phyloP scores from a whole-genome alignment of 495 filamentous ascomycete species.

The Penicillium ucsense region DNA sequence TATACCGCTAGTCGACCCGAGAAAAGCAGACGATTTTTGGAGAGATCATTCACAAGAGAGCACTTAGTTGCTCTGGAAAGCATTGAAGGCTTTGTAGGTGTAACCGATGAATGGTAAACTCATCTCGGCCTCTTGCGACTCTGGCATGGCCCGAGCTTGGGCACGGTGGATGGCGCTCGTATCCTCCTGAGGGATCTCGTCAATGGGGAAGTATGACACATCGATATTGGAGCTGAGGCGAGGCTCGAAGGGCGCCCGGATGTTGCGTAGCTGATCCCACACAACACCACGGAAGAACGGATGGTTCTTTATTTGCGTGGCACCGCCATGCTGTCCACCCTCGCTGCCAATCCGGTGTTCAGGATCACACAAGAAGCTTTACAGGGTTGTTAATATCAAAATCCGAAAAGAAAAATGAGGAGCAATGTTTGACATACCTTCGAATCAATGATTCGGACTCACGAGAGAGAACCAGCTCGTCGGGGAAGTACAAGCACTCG shows the following conservation, averaged over 20 bases:
- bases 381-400: conserved; percentile 8
- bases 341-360: conserved; percentile 68
- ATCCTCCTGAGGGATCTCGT: conserved; percentile 92
- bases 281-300: conserved; percentile 94
- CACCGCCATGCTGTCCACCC: conserved; percentile 62
- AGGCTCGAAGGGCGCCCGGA: conserved; percentile 92
- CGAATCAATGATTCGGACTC: conserved; percentile 84
- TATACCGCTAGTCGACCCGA: not conserved
- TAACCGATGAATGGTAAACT: conserved; percentile 95
- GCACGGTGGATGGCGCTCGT: conserved; percentile 60
- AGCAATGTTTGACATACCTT: conserved; percentile 43
- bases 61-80: conserved; percentile 42
- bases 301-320: conserved; percentile 85
- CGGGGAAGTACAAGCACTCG: conserved; percentile 90
- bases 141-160: conserved; percentile 52
- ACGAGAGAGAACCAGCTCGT: conserved; percentile 77
- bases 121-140: conserved; percentile 70
- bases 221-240: conserved; percentile 85
- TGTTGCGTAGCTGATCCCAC: conserved; percentile 81
- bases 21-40: conserved; percentile 3
- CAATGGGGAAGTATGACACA: conserved; percentile 97
- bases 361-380: conserved; percentile 84
- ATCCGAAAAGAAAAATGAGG: not conserved
- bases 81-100: conserved; percentile 97
- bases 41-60: conserved; percentile 1